A percentile compares a stretch with the other conserved stretches of the same genome.
phyloP scores from a whole-genome alignment of 108 stramenopile species.

The Cyclostephanos invisitatus region DNA sequence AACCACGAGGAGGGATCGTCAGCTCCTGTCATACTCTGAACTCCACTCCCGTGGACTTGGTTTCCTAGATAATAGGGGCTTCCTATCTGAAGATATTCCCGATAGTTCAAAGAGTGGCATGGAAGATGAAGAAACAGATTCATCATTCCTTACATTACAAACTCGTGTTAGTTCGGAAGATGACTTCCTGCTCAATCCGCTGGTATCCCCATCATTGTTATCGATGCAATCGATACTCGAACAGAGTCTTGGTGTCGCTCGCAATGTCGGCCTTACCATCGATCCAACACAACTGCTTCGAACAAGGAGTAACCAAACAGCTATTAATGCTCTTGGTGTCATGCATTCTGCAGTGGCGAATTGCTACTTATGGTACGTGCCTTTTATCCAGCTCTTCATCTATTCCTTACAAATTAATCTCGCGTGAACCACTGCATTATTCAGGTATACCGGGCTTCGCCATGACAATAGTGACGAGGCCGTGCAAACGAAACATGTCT shows the following conservation, averaged over 20 bases:
- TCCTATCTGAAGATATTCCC: not conserved
- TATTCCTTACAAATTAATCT: not conserved
- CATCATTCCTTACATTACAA: conserved; percentile 5
- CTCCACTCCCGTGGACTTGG: conserved; percentile 40
- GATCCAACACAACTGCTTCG: conserved; percentile 12
- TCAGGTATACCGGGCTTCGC: conserved; percentile 33
- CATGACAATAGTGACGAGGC: conserved; percentile 17
- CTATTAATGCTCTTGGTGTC: conserved; percentile 5
- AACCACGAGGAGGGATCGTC: conserved; percentile 40
- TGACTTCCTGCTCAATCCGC: conserved; percentile 25
- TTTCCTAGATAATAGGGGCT: conserved; percentile 19
- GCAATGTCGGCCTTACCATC: not conserved
- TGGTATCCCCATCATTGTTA: conserved; percentile 9
- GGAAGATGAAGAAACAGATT: conserved; percentile 7
- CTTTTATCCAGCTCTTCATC: no score
- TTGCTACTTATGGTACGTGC: conserved; percentile 15
- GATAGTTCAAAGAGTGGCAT: conserved; percentile 21
- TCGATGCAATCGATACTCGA: conserved; percentile 23
- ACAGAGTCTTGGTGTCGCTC: conserved; percentile 7
- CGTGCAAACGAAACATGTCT: conserved; percentile 4
- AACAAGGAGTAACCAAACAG: conserved; percentile 8
- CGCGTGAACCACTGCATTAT: conserved; percentile 11
- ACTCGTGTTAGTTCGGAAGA: conserved; percentile 34
- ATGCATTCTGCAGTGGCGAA: conserved; percentile 9
- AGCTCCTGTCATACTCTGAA: conserved; percentile 23